Evolutionary conservation across 2,329 filamentous ascomycete species (phyloP), one percentile per base, ranked within the genome.

Genomic region (Fusarium compactum): DNA sequence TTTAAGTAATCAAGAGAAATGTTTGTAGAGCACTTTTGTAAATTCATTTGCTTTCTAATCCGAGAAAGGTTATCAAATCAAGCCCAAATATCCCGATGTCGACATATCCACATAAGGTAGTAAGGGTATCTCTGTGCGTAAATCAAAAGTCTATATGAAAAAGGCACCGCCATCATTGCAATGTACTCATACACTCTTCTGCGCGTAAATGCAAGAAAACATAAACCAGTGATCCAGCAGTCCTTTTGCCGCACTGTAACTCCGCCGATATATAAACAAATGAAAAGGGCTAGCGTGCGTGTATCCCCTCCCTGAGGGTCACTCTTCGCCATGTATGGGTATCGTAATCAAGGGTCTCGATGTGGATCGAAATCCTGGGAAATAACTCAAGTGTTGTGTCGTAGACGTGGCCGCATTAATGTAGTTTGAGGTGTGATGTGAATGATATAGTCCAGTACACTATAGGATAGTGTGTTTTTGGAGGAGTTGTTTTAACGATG

Each of bases 401-500:
- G 63, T 71, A 71, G 67, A 73, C 72, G 62, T 76, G 65, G 71
- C 71, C 62, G 70, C 74, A 76, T 76, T 76, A 76, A 55, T 65
- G 57, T 68, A 62, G 30, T 61, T 47, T 61, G 51, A 22, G 47
- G 29, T 58, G 46, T 61, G 55, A 40, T 53, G 30, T 46, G 32
- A n/a, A 63, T 57, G 60, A 55, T 29, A 52, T 72, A 50, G 18
- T 54, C 58, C 56, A 38, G 30, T 50, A 62, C 25, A 56, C 80
- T 77, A 88, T 67, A 90, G 77, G 59, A 91, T 83, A 46, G 79
- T 77, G 72, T 90, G 80, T 74, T 84, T 85, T 70, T 81, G 77
- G 55, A 91, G 82, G 32, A 91, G 80, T 69, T 78, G 82, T 74
- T 82, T 83, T 48, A 91, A 77, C 3, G 87, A 82, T 55, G 83